A percentile compares a stretch with the other conserved stretches of the same genome.
Evolutionary conservation across 192 early-diverging fungal species (phyloP).

Genomic region (Entophlyctis luteolus): DNA sequence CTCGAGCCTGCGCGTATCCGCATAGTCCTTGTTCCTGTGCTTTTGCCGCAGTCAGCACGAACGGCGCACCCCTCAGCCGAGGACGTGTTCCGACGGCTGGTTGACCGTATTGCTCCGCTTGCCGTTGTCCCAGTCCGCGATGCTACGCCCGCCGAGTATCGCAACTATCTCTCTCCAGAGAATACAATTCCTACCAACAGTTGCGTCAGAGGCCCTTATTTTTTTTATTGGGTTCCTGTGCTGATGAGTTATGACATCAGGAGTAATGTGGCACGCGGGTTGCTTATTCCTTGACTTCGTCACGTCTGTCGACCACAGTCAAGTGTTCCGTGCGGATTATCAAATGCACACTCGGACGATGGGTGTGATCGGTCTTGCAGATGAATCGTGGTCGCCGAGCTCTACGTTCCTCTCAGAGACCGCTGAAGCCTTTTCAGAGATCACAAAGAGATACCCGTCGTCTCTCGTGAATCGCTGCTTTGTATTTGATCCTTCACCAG

Average conservation of each 20-base stretch:
- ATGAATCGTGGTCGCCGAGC: conserved; percentile 29
- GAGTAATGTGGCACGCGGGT: not conserved
- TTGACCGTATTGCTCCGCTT: conserved; percentile 63
- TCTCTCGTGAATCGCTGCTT: conserved; percentile 69
- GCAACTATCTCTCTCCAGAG: conserved; percentile 6
- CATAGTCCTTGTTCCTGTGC: conserved; percentile 68
- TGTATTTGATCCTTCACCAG: conserved; percentile 74
- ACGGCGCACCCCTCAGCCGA: conserved; percentile 41
- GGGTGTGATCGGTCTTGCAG: conserved; percentile 73
- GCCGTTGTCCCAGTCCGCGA: conserved; percentile 63
- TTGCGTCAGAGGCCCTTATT: not conserved
- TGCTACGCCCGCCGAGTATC: conserved; percentile 60
- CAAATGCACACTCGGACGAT: conserved; percentile 69
- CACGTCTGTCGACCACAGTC: conserved; percentile 61
- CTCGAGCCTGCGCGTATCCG: conserved; percentile 50
- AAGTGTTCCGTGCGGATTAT: conserved; percentile 71
- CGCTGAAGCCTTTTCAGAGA: not conserved
- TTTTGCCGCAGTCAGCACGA: not conserved
- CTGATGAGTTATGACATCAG: not conserved
- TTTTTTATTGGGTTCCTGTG: not conserved
- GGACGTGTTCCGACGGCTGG: conserved; percentile 61
- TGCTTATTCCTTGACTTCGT: conserved; percentile 48
- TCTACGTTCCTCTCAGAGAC: not conserved
- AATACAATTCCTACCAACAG: not conserved
- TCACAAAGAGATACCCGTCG: conserved; percentile 56